Evolutionary conservation across 768 basidiomycete species (phyloP), one percentile per base, ranked within the genome.

Genomic region (Epithele typhae): DNA sequence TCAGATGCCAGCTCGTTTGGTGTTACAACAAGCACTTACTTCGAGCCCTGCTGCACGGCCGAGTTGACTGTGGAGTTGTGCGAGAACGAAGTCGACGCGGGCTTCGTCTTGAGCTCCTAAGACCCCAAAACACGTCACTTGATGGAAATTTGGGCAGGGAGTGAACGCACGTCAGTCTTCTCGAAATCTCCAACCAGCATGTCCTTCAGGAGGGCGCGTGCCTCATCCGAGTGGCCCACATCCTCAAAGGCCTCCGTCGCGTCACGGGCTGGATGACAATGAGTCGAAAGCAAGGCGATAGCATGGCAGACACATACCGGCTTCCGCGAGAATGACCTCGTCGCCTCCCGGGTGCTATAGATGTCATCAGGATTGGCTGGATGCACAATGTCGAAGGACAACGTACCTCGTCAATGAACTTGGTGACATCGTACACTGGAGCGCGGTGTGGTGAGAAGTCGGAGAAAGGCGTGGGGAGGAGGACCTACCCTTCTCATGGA

Each of bases 211-310:
- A 94, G 77, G 11, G 75, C 85, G 43, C 96, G 84, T 21, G 96
- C 96, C 70, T 99, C 96, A 58, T 98, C 95, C 1, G 94, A 97
- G 77, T 98, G 96, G 24, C 96, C 96, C 24, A 99, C 95, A 65
- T 99, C 96, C 71, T 98, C 95, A 61, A 99, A 99, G 5, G 96
- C 92, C 61, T 97, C 96, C 25, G 95, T 94, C 19, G 95, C 94
- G 65, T 98, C 93, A 65, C 87, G 84, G 58, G 89, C 92, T 94
- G 67, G 8, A 30, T n/a, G n/a, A n/a, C n/a, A n/a, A n/a, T n/a
- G n/a, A n/a, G n/a, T n/a, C n/a, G n/a, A 14, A 30, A 30, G 14
- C 27, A 30, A 30, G 14, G 27, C 14, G 27, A 30, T 30, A 30
- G 27, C 27, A 30, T 14, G 8, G 27, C 14, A 14, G 8, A 19